phyloP scores from a whole-genome alignment of 257 asterid species.

The Ajuga chamaepitys region DNA sequence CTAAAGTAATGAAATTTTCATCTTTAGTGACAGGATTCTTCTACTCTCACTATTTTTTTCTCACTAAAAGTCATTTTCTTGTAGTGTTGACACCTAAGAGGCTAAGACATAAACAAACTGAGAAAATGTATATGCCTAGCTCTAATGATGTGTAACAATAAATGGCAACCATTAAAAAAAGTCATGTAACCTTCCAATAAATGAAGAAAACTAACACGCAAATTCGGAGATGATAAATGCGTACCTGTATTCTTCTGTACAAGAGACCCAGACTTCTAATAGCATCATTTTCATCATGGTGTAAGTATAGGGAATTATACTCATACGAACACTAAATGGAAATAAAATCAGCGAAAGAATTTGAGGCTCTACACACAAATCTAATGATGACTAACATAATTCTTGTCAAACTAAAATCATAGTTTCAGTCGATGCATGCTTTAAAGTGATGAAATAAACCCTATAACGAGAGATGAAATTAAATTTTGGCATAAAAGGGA shows the following conservation, averaged over 20 bases:
- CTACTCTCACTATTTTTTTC: too few relatives aligned
- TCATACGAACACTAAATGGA: background rate
- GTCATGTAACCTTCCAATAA: too few relatives aligned
- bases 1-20: too few relatives aligned
- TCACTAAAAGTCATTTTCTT: too few relatives aligned
- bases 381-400: too few relatives aligned
- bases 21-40: too few relatives aligned
- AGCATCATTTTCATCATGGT: slow-evolving; percentile 94
- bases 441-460: background rate
- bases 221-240: slow-evolving; percentile 2
- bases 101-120: too few relatives aligned
- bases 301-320: background rate
- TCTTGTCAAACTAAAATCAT: background rate
- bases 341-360: background rate
- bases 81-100: too few relatives aligned
- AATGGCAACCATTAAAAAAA: too few relatives aligned
- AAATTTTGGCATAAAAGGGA: background rate
- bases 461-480: background rate
- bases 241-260: slow-evolving; percentile 93
- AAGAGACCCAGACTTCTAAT: slow-evolving; percentile 91
- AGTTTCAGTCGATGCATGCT: background rate
- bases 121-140: too few relatives aligned
- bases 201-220: background rate
- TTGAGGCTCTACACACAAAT: too few relatives aligned
- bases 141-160: too few relatives aligned